These are phyloP conservation scores for Colletotrichum spaethianum DNA, from an alignment of 2,329 filamentous ascomycete species.

Conservation along the genomic window DNA sequence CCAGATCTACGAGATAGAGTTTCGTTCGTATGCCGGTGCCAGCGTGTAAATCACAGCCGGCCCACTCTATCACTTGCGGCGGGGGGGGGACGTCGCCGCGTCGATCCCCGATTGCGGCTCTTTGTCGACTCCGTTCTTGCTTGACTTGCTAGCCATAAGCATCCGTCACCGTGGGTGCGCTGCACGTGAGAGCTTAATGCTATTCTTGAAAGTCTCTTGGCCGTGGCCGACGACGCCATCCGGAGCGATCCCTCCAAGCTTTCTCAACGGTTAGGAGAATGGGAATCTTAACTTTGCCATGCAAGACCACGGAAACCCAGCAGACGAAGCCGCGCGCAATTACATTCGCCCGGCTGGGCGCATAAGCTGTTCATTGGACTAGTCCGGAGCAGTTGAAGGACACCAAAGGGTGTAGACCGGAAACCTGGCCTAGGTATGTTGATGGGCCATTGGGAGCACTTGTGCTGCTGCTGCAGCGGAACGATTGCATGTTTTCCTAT, in stretches of 20 bases:
- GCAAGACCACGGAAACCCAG: not conserved
- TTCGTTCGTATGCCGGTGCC: conserved; percentile 28
- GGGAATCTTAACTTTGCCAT: conserved; percentile 27
- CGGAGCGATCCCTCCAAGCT: conserved; percentile 32
- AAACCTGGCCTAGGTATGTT: conserved; percentile 6
- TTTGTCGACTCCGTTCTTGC: conserved; percentile 11
- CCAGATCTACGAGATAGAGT: conserved; percentile 35
- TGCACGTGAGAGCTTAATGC: conserved; percentile 19
- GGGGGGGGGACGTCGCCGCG: conserved; percentile 29
- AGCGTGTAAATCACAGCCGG: not conserved
- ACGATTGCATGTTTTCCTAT: not conserved
- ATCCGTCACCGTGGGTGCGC: not conserved
- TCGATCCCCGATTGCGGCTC: conserved; percentile 30
- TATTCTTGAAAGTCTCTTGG: conserved; percentile 13
- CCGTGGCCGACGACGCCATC: conserved; percentile 3
- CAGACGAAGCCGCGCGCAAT: not conserved
- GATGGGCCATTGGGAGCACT: not conserved
- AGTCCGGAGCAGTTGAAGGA: not conserved
- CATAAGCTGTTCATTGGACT: conserved; percentile 5
- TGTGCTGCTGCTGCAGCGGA: not conserved
- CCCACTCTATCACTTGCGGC: not conserved
- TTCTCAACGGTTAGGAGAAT: conserved; percentile 26
- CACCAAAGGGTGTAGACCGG: conserved; percentile 15
- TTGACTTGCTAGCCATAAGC: conserved; percentile 10
- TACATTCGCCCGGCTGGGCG: not conserved